Evolutionary conservation across 768 basidiomycete species (phyloP), one percentile per base, ranked within the genome.

Genomic region (Rubroboletus satanas): DNA sequence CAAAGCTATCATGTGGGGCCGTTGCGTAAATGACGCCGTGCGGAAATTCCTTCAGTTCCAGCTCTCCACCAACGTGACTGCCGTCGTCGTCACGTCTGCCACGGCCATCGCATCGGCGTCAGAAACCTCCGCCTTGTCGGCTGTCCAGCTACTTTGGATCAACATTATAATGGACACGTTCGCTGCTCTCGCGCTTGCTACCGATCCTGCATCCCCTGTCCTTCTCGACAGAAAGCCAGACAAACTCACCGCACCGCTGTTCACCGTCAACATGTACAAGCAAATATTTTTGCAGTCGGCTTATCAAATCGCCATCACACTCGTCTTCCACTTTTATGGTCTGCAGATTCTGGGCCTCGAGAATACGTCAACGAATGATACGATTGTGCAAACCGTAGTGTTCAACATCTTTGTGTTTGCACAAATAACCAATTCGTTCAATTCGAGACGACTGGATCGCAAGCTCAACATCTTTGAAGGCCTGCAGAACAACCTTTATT

Each of bases 101-200:
- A 84, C 95, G 35, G 91, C 94, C 36, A 84, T 98, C 51, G 83
- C 90, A 0, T 94, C 93, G 17, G 58, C 66, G 7, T 66, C 81
- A 50, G 95, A 97, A 68, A 63, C 75, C 10, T 93, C 94, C 1
- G 94, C 93, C n/a, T 76, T 99, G 29, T 87, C 90, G 23, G 96
- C 97, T 32, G 97, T 99, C 1, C 97, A 99, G 68, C 75, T 99
- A 6, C 83, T 99, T 21, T 99, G 97, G 95, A 93, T 98, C 73
- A 98, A 98, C 77, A 88, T 98, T 58, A 96, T 96, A 71, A 96
- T 96, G 94, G 95, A 97, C 68, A 96, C 93, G 2, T 98, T 99
- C 67, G 97, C 97, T 52, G 97, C 97, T 26, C 84, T 98, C 48
- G 97, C 97, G 12, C 83, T 99, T 48, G 96, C 97, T 17, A 98